A percentile compares a stretch with the other conserved stretches of the same genome.
Evolutionary conservation across 129 eudicot genomes (phyloP).

Genomic region (Artemisia annua): DNA sequence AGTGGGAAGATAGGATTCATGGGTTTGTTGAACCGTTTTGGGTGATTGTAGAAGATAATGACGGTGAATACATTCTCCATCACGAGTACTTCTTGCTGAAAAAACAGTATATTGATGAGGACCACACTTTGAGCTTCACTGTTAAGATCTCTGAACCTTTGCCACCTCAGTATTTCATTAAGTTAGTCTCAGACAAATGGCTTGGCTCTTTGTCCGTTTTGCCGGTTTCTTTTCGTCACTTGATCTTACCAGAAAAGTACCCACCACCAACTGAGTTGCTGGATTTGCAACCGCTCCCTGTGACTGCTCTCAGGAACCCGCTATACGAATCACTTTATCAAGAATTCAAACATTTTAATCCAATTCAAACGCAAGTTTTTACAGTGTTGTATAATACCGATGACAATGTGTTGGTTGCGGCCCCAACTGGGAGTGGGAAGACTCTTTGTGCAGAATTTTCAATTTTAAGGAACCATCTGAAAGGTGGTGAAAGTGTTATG

Average conservation of each 20-base stretch:
- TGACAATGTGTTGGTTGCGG: constrained; percentile 92
- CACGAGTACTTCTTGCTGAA: constrained; percentile 87
- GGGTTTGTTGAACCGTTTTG: constrained; percentile 96
- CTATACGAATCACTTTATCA: constrained; percentile 80
- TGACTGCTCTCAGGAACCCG: constrained; percentile 85
- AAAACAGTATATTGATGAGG: constrained; percentile 84
- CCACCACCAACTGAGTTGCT: constrained; percentile 94
- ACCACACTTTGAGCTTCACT: constrained; percentile 71
- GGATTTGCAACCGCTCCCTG: constrained; percentile 93
- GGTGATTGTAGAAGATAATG: constrained; percentile 92
- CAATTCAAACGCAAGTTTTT: constrained; percentile 94
- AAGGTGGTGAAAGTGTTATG: constrained; percentile 47
- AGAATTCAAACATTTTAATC: constrained; percentile 87
- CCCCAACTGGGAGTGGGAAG: constrained; percentile 97
- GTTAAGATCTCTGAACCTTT: constrained; percentile 85
- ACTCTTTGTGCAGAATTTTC: constrained; percentile 94
- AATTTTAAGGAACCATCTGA: constrained; percentile 73
- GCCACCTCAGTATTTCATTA: constrained; percentile 92
- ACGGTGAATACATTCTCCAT: constrained; percentile 84
- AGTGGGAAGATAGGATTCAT: constrained; percentile 88
- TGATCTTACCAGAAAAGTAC: constrained; percentile 80
- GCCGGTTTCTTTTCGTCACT: constrained; percentile 87
- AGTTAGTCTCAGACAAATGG: constrained; percentile 87
- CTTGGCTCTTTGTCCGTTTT: constrained; percentile 82
- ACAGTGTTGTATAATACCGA: constrained; percentile 79